Conservation (phyloP, 371 early-diverging fungal species). For the Mucor ambiguus region DNA sequence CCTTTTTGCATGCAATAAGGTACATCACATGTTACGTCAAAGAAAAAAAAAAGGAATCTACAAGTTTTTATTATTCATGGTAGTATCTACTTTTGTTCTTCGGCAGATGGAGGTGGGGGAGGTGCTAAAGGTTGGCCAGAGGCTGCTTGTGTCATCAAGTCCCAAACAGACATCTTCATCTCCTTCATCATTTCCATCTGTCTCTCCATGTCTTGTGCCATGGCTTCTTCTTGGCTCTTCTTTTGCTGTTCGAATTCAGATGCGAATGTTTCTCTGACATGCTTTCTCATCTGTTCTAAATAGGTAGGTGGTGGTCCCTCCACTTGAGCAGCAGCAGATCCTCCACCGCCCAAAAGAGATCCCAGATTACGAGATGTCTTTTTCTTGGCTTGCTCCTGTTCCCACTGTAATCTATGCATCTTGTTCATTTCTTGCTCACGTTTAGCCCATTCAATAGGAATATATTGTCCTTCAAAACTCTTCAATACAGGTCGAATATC, state of each 20-base stretch:
- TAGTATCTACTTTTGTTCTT: conserved; percentile 13
- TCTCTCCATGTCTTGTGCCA: conserved; percentile 59
- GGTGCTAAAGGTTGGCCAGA: conserved; percentile 33
- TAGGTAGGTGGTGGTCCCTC: conserved; percentile 53
- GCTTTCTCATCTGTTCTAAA: conserved; percentile 61
- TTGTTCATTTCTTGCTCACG: conserved; percentile 73
- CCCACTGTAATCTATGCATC: conserved; percentile 69
- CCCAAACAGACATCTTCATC: conserved; percentile 76
- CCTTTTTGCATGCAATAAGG: conserved; percentile 4
- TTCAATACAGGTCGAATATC: conserved; percentile 76
- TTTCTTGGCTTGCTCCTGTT: conserved; percentile 65
- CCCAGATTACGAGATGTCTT: conserved; percentile 45
- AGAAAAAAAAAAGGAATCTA: neutral
- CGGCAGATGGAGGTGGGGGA: conserved; percentile 18
- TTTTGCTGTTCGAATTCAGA: conserved; percentile 55
- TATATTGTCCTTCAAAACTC: conserved; percentile 67
- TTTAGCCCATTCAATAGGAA: conserved; percentile 71
- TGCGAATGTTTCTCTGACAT: conserved; percentile 61
- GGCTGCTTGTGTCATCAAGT: conserved; percentile 59
- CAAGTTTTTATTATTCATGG: neutral
- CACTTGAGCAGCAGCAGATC: conserved; percentile 30
- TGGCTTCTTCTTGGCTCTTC: conserved; percentile 56
- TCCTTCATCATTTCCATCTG: conserved; percentile 62
- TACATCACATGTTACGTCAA: conserved; percentile 4
- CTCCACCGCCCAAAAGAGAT: conserved; percentile 45